These are phyloP conservation scores for Trichosporon faecale DNA, from an alignment of 1,284 basidiomycete species.

Conservation along the genomic window DNA sequence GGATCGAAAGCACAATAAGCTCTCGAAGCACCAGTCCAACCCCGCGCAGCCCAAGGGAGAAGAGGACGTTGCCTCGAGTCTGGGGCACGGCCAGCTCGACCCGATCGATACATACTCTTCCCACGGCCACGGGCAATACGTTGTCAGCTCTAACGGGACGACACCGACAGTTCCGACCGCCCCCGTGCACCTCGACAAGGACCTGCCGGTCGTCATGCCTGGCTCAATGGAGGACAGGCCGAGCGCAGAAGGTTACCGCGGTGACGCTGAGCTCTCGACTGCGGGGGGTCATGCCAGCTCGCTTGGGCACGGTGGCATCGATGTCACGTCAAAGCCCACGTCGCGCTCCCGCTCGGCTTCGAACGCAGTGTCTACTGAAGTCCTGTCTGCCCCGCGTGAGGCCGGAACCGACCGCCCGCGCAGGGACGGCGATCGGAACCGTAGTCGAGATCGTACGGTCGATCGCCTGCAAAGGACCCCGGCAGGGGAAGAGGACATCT, in stretches of 20 bases:
- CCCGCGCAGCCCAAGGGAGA: neutral
- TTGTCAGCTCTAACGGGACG: neutral
- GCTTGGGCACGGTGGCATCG: slow-evolving; percentile 21
- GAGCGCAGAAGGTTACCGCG: slow-evolving; percentile 24
- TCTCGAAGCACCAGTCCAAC: neutral
- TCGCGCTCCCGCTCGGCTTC: slow-evolving; percentile 10
- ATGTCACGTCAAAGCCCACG: neutral
- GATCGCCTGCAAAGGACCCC: slow-evolving; percentile 13
- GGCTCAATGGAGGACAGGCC: slow-evolving; percentile 18
- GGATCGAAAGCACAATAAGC: slow-evolving; percentile 18
- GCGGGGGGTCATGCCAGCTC: slow-evolving; percentile 25
- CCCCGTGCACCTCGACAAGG: slow-evolving; percentile 7
- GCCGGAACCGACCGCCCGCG: neutral
- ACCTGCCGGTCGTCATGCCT: neutral
- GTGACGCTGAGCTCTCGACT: slow-evolving; percentile 19
- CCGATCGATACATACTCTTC: neutral
- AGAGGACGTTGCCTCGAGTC: neutral
- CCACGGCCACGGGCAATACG: neutral
- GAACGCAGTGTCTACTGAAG: slow-evolving; percentile 35
- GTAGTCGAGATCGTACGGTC: neutral
- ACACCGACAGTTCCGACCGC: slow-evolving; percentile 1
- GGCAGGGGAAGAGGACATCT: slow-evolving; percentile 32
- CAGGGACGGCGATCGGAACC: neutral
- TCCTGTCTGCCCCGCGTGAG: slow-evolving; percentile 31
- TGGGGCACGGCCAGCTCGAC: neutral